These are phyloP conservation scores for Neospora caninum DNA, from an alignment of 169 alveolate species.

Conservation along the genomic window DNA sequence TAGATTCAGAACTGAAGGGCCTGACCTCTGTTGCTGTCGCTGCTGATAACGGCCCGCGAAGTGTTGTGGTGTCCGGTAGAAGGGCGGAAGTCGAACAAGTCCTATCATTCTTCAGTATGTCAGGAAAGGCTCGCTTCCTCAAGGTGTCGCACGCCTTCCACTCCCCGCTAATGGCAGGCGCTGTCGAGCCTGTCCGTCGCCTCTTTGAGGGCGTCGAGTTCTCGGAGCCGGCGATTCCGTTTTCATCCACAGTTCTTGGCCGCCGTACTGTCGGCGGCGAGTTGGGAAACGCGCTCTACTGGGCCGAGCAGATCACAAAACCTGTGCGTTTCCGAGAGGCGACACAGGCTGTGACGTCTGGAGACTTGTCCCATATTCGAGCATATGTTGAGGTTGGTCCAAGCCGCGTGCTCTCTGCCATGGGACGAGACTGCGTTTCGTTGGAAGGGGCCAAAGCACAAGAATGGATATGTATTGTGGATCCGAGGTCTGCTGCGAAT, in stretches of 20 bases:
- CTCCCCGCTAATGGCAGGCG: conserved; percentile 55
- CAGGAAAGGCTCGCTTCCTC: conserved; percentile 58
- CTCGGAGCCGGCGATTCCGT: background rate
- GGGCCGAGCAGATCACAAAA: background rate
- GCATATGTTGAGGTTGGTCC: background rate
- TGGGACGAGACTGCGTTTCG: background rate
- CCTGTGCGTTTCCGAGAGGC: conserved; percentile 6
- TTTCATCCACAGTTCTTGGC: background rate
- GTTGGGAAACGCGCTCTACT: background rate
- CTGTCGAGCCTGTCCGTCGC: conserved; percentile 7
- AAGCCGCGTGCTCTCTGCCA: background rate
- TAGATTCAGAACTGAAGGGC: conserved; percentile 4
- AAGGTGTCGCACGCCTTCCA: conserved; percentile 57
- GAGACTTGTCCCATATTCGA: background rate
- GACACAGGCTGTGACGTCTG: background rate
- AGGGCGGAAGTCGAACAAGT: conserved; percentile 63
- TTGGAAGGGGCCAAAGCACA: background rate
- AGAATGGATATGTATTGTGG: background rate
- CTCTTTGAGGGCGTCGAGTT: background rate
- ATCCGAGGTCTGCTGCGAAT: background rate
- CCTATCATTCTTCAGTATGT: conserved; percentile 8
- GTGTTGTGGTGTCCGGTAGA: conserved; percentile 75
- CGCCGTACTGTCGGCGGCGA: background rate
- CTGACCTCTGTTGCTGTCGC: conserved; percentile 61
- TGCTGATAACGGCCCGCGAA: conserved; percentile 74